Base-by-base conservation (phyloP, 257 asterid species). In the Penstemon davidsonii region DNA sequence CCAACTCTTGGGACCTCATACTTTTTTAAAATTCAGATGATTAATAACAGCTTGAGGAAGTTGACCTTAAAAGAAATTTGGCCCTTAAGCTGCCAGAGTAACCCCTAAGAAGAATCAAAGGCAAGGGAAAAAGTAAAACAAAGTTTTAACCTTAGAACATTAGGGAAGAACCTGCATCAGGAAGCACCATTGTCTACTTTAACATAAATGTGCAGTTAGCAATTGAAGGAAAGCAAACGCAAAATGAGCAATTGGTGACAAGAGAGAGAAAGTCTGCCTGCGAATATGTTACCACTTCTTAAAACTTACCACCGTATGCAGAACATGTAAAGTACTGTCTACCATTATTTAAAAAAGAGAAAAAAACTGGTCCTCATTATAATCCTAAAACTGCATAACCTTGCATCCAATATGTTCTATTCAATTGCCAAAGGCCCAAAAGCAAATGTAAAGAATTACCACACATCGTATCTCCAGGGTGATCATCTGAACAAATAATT, bases 41-140 rank as follows among this genome's bases (percentile, higher is more conserved):
- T 15, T 62, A 62, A 39, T 60, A 60, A 40, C 67, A 44, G 55
- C 41, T 62, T 15, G 55, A 19, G 18, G 5, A 47, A 6, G n/a
- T 58, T 57, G 59, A 59, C 3, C 25, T 13, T 9, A 13, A 13
- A 46, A 37, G 19, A 53, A 39, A 9, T 25, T 8, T 8, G 9
- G 38, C 6, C 39, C 52, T 43, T 4, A 57, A 0, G 19, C 1
- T 33, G 62, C 62, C 4, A 8, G 53, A 40, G 41, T 12, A 38
- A 44, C 49, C 46, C 41, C 47, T 41, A 40, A 5, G 11, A 54
- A 9, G 6, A 18, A 25, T 25, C 33, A 2, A 25, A 25, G 39
- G 62, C 11, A 51, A 41, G 61, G 3, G 33, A 18, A 11, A 66
- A 53, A 7, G 46, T 9, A 38, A 52, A 52, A 25, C 33, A 25